These are phyloP conservation scores for Nicotiana paniculata DNA, from an alignment of 257 asterid genomes.

Conservation along the genomic window DNA sequence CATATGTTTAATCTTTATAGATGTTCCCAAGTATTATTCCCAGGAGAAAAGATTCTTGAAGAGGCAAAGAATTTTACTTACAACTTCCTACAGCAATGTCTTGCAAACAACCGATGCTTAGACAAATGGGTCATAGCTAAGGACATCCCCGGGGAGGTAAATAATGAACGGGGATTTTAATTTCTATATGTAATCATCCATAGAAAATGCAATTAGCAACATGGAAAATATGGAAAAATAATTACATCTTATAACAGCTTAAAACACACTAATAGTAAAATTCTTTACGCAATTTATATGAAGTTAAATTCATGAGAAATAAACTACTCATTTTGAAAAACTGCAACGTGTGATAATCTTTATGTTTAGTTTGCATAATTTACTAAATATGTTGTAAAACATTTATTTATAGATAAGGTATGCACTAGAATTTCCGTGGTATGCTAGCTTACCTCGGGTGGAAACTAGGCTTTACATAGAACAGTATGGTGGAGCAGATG, in stretches of 20 bases:
- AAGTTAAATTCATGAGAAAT: too few species aligned
- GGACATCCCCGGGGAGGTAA: slow-evolving; percentile 34
- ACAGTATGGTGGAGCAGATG: too few species aligned
- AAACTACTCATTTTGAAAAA: too few species aligned
- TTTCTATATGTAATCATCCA: too few species aligned
- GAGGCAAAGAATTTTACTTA: slow-evolving; percentile 28
- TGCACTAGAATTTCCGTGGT: background rate
- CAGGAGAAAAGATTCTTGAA: slow-evolving; percentile 45
- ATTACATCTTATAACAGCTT: too few species aligned
- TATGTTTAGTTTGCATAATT: too few species aligned
- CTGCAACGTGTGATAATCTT: too few species aligned
- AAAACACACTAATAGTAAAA: too few species aligned
- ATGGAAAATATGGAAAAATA: background rate
- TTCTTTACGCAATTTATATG: too few species aligned
- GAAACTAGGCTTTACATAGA: background rate
- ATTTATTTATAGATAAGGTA: background rate
- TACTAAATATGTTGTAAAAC: background rate
- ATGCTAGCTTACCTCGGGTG: background rate
- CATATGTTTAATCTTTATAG: slow-evolving; percentile 36
- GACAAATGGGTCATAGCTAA: slow-evolving; percentile 42
- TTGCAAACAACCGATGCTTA: slow-evolving; percentile 10
- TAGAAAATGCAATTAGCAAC: background rate
- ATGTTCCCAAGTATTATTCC: slow-evolving; percentile 34
- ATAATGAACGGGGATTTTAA: too few species aligned
- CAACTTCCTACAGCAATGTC: slow-evolving; percentile 13